Evolutionary conservation across 345 rosid species (phyloP), one percentile per base, ranked within the genome.

Genomic region (Syzygium aqueum): DNA sequence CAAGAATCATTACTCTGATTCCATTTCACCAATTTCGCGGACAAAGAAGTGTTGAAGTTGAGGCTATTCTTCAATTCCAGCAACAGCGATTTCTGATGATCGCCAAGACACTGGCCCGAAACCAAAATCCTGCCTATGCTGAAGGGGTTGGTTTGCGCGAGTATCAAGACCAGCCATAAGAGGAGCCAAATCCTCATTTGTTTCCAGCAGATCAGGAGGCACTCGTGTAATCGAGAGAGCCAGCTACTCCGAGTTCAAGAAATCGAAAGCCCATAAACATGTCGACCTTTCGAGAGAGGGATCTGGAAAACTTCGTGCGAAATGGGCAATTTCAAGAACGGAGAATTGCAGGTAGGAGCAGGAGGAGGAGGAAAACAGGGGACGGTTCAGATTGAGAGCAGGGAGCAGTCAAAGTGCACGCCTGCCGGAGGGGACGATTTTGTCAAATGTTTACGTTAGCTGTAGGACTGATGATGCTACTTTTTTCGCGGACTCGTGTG

Each of bases 31-130:
- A 93, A 63, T 53, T 84, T 88, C 1, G 43, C 15, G 10, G 93
- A 91, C 11, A 0, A 30, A 84, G 63, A 50, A 33, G 61, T 5
- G 53, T 9, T 0, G 87, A 87, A 90, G 11, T 12, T 10, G 67
- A 94, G 90, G 67, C 78, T 86, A 3, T 61, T 54, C 86, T 86
- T 90, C 82, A 93, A 53, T 80, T 57, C 84, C 16, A 91, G 89
- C 87, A 94, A 61, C 77, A 90, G 54, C 2, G 78, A 40, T 40
- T 51, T 88, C 90, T 93, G 94, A 84, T 93, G 93, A 82, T 89
- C 54, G 11, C 56, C 46, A 16, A 10, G 88, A 90, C 95, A 92
- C 53, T 30, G 86, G 50, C 91, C 92, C 43, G 87, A 89, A 25
- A 84, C 93, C 28, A 33, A 85, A 19, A 37, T 49, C 3, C 37